phyloP scores from a whole-genome alignment of 202 grass and related monocot genomes.

The Miscanthus sacchariflorus region DNA sequence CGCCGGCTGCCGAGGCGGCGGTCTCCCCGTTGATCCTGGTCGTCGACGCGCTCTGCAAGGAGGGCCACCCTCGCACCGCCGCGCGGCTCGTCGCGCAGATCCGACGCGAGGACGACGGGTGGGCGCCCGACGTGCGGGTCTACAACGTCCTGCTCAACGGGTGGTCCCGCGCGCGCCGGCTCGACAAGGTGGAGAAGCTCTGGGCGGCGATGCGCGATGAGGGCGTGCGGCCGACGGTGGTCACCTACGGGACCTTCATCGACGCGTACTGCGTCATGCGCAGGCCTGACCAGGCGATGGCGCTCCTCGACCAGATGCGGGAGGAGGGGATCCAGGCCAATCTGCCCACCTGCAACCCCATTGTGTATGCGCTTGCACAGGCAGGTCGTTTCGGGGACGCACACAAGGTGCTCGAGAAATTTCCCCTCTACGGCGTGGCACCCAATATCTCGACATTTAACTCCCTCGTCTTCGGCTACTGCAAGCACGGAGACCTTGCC shows the following conservation, averaged over 20 bases:
- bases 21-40: conserved; percentile 56
- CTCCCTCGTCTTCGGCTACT: conserved; percentile 78
- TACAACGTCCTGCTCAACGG: conserved; percentile 85
- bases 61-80: conserved; percentile 63
- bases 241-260: conserved; percentile 81
- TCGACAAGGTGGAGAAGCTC: conserved; percentile 65
- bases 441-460: conserved; percentile 82
- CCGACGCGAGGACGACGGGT: conserved; percentile 38
- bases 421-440: conserved; percentile 73
- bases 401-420: conserved; percentile 80
- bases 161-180: conserved; percentile 64
- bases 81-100: conserved; percentile 55
- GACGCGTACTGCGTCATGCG: conserved; percentile 70
- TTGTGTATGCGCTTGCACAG: conserved; percentile 65
- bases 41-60: conserved; percentile 84
- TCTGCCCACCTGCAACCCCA: conserved; percentile 77
- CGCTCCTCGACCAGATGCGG: conserved; percentile 70
- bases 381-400: conserved; percentile 73
- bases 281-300: conserved; percentile 67
- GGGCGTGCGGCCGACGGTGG: conserved; percentile 68
- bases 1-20: not conserved
- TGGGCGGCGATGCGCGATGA: conserved; percentile 68
- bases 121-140: conserved; percentile 52
- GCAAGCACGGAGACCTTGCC: conserved; percentile 67
- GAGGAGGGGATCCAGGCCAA: conserved; percentile 61